phyloP scores from a whole-genome alignment of 805 yeast species.

The Candida sakaeoensis region DNA sequence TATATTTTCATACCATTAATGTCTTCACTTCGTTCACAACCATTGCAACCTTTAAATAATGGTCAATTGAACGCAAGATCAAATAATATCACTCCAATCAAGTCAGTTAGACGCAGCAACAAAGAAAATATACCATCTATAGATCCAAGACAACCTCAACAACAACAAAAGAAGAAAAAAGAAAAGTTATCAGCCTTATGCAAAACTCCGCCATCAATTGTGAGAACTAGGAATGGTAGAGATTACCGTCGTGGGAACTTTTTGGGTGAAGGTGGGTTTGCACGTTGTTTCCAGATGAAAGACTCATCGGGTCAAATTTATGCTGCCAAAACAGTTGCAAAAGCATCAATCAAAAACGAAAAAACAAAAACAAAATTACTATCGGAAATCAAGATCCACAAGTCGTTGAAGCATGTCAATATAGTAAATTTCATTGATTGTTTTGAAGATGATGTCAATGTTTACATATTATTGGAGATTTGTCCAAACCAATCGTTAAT shows the following conservation, averaged over 20 bases:
- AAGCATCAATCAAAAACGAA: slow-evolving; percentile 85
- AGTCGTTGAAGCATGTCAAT: slow-evolving; percentile 81
- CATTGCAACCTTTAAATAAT: slow-evolving; percentile 52
- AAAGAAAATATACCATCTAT: slow-evolving; percentile 18
- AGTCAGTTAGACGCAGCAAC: slow-evolving; percentile 20
- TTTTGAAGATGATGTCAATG: slow-evolving; percentile 94
- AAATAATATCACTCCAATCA: slow-evolving; percentile 31
- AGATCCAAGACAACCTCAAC: slow-evolving; percentile 10
- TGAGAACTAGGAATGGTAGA: slow-evolving; percentile 79
- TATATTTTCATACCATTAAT: too few relatives aligned
- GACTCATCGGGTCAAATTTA: slow-evolving; percentile 81
- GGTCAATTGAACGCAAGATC: slow-evolving; percentile 49
- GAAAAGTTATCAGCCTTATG: slow-evolving; percentile 89
- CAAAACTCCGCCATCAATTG: slow-evolving; percentile 94
- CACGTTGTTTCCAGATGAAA: slow-evolving; percentile 95
- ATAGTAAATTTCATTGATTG: slow-evolving; percentile 93
- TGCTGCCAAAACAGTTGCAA: slow-evolving; percentile 98
- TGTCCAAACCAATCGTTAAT: slow-evolving; percentile 93
- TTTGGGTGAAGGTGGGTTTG: slow-evolving; percentile 98
- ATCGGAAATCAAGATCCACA: slow-evolving; percentile 94
- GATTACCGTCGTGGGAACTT: slow-evolving; percentile 88
- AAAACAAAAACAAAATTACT: slow-evolving; percentile 83
- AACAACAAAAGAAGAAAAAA: slow-evolving; percentile 60
- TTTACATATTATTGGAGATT: slow-evolving; percentile 87
- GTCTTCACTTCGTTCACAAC: slow-evolving; percentile 38